Evolutionary conservation across 345 rosid genomes (phyloP).

Genomic region (Sonneratia alba): DNA sequence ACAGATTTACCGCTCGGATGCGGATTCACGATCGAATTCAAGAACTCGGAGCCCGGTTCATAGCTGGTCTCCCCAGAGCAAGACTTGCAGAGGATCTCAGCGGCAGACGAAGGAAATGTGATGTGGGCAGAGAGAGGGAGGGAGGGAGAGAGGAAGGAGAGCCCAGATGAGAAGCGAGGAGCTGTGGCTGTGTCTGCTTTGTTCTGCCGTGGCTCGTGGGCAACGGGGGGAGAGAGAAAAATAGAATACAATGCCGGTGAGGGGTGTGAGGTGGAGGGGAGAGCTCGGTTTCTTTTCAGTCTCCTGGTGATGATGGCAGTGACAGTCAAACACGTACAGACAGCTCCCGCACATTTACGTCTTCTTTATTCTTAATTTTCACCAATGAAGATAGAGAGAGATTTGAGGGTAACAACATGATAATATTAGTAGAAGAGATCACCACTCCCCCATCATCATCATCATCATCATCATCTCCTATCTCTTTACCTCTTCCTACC

Average conservation of each 20-base stretch:
- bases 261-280: neutral
- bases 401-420: no score
- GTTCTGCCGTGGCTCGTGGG: neutral
- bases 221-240: neutral
- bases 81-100: slow-evolving; percentile 1
- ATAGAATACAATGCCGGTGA: neutral
- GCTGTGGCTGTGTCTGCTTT: neutral
- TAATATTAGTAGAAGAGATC: no score
- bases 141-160: neutral
- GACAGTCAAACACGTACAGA: slow-evolving; percentile 22
- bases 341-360: slow-evolving; percentile 28
- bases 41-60: neutral
- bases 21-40: neutral
- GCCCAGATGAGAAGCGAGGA: neutral
- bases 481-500: no score
- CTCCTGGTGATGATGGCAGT: slow-evolving; percentile 4
- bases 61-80: neutral
- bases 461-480: no score
- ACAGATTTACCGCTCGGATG: neutral
- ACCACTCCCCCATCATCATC: no score
- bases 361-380: neutral
- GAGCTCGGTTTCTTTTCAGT: neutral
- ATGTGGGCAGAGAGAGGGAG: neutral
- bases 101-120: neutral
- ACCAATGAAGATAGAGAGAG: no score